phyloP scores from a whole-genome alignment of 208 protist genomes.

The Crithidia acanthocephali region DNA sequence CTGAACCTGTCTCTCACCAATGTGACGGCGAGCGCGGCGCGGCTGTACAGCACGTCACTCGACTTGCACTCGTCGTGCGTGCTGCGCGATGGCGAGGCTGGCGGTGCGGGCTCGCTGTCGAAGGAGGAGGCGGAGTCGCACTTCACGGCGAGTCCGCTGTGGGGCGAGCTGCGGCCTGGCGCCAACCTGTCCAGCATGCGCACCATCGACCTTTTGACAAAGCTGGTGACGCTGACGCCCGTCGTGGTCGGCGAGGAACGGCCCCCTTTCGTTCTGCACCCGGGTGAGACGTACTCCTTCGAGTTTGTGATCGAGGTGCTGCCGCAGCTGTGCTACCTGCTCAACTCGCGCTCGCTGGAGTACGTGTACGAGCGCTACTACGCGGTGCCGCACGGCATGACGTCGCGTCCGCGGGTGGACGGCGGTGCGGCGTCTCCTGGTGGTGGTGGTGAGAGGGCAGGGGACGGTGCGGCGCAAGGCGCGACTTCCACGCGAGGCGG shows the following conservation, averaged over 20 bases:
- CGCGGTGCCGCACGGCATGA: slow-evolving; percentile 21
- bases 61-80: slow-evolving; percentile 72
- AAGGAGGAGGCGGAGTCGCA: slow-evolving; percentile 12
- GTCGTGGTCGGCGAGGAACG: slow-evolving; percentile 58
- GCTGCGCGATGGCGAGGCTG: slow-evolving; percentile 24
- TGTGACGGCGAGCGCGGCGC: slow-evolving; percentile 39
- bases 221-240: slow-evolving; percentile 66
- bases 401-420: slow-evolving; percentile 4
- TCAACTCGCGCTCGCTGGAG: slow-evolving; percentile 64
- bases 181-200: slow-evolving; percentile 51
- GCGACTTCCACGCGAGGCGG: slow-evolving; percentile 4
- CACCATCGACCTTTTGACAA: slow-evolving; percentile 55
- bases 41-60: slow-evolving; percentile 56
- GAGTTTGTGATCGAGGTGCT: slow-evolving; percentile 80
- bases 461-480: slow-evolving; percentile 17
- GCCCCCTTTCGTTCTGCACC: slow-evolving; percentile 56
- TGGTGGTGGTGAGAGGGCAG: not conserved
- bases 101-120: not conserved
- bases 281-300: slow-evolving; percentile 76
- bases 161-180: slow-evolving; percentile 51
- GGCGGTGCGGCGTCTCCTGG: slow-evolving; percentile 3
- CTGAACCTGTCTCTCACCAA: slow-evolving; percentile 73
- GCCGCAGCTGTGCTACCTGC: slow-evolving; percentile 73
- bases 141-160: slow-evolving; percentile 36
- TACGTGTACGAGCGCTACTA: slow-evolving; percentile 60